Evolutionary conservation across 441 rosid species (phyloP).

Genomic region (Pelargonium cotyledonis): DNA sequence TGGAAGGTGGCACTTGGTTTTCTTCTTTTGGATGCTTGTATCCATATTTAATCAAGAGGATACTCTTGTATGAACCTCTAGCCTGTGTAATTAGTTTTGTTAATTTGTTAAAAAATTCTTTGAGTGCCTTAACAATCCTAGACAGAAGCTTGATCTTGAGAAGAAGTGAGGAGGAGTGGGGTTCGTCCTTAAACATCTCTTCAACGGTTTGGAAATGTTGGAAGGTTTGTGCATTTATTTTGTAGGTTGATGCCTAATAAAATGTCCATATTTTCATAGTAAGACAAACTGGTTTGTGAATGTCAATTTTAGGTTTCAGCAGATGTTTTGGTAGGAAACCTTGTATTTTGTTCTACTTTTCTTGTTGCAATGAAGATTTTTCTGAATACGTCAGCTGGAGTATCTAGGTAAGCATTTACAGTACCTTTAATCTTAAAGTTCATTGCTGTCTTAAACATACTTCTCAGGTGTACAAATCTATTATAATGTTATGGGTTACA

Average conservation of each 20-base stretch:
- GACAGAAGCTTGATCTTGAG: constrained; percentile 54
- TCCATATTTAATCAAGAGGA: constrained; percentile 32
- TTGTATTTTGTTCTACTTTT: constrained; percentile 42
- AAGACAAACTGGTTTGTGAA: constrained; percentile 8
- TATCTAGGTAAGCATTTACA: constrained; percentile 38
- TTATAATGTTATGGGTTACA: neutral
- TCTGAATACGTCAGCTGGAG: constrained; percentile 27
- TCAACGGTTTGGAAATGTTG: constrained; percentile 30
- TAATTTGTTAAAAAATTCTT: neutral
- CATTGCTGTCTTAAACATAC: neutral
- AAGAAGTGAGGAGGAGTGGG: constrained; percentile 32
- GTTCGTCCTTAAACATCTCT: constrained; percentile 31
- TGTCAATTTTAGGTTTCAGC: constrained; percentile 36
- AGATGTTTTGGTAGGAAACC: constrained; percentile 48
- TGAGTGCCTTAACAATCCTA: constrained; percentile 39
- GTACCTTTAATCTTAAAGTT: neutral
- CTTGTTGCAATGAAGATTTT: constrained; percentile 37
- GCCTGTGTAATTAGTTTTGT: constrained; percentile 5
- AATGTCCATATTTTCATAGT: constrained; percentile 10
- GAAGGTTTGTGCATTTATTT: constrained; percentile 31
- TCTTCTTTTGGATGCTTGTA: constrained; percentile 75
- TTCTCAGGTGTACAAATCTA: neutral
- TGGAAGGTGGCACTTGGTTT: constrained; percentile 53
- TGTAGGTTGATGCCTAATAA: neutral
- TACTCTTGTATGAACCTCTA: constrained; percentile 10